phyloP scores from a whole-genome alignment of 805 yeast genomes.

The Candida adriatica region DNA sequence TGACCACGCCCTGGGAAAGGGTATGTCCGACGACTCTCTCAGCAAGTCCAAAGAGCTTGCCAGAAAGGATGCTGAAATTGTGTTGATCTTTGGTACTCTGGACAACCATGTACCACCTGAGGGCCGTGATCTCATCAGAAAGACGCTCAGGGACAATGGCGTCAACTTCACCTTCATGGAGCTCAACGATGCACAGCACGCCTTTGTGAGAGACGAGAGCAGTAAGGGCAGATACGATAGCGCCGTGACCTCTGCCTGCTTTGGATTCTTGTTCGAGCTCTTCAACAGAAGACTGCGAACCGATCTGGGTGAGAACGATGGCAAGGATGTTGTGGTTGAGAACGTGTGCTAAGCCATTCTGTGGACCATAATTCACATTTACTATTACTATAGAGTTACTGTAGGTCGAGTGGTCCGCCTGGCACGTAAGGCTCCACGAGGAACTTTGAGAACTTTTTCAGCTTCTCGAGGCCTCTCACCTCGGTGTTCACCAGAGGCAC shows the following conservation, averaged over 20 bases:
- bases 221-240: constrained; percentile 80
- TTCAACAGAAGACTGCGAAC: constrained; percentile 61
- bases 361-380: too few species aligned
- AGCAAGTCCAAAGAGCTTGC: constrained; percentile 46
- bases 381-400: constrained; percentile 2
- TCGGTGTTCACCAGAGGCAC: constrained; percentile 94
- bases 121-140: constrained; percentile 68
- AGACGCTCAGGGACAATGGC: constrained; percentile 46
- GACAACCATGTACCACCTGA: constrained; percentile 77
- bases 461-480: constrained; percentile 85
- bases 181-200: constrained; percentile 75
- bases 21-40: constrained; percentile 59
- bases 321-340: constrained; percentile 43
- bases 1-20: constrained; percentile 56
- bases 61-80: constrained; percentile 45
- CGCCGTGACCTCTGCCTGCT: constrained; percentile 62
- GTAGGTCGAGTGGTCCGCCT: constrained; percentile 25
- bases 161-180: constrained; percentile 69
- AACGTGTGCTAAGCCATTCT: constrained; percentile 47
- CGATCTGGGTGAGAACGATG: constrained; percentile 61
- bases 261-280: constrained; percentile 62
- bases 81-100: constrained; percentile 69
- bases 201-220: constrained; percentile 71
- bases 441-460: constrained; percentile 77
- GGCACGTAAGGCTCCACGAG: constrained; percentile 75